phyloP scores from a whole-genome alignment of 306 rosid species.

The Glycine tomentella region DNA sequence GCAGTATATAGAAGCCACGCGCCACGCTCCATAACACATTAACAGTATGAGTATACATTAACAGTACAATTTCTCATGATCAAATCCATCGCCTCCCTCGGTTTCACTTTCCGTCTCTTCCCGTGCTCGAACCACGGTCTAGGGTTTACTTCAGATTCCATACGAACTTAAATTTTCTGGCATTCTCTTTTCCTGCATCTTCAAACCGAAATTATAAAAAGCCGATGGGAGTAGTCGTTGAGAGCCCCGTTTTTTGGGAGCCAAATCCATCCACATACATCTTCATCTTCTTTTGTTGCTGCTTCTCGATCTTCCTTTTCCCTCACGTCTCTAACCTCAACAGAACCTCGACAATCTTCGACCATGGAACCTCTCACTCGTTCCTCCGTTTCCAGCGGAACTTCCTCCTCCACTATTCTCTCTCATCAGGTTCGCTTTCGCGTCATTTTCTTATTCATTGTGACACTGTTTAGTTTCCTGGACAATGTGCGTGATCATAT shows the following conservation, averaged over 20 bases:
- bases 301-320: constrained; percentile 66
- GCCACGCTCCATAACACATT: no score
- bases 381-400: constrained; percentile 74
- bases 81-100: constrained; percentile 19
- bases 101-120: constrained; percentile 1
- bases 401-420: constrained; percentile 71
- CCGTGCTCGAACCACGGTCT: constrained; percentile 39
- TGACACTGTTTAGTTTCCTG: constrained; percentile 42
- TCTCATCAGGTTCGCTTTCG: constrained; percentile 73
- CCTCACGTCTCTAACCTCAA: constrained; percentile 59
- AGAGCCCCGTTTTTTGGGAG: constrained; percentile 76
- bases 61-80: neutral
- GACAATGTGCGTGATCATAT: constrained; percentile 46
- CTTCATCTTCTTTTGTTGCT: constrained; percentile 70
- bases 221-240: constrained; percentile 81
- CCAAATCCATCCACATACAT: constrained; percentile 67
- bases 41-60: no score
- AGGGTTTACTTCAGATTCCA: constrained; percentile 35
- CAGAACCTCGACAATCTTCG: constrained; percentile 67
- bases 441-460: constrained; percentile 1
- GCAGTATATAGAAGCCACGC: neutral
- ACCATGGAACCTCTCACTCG: constrained; percentile 73
- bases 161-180: neutral
- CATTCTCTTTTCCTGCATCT: no score
- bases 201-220: constrained; percentile 29